These are phyloP conservation scores for Herpetospermum pedunculosum DNA, from an alignment of 306 rosid species.

Conservation along the genomic window DNA sequence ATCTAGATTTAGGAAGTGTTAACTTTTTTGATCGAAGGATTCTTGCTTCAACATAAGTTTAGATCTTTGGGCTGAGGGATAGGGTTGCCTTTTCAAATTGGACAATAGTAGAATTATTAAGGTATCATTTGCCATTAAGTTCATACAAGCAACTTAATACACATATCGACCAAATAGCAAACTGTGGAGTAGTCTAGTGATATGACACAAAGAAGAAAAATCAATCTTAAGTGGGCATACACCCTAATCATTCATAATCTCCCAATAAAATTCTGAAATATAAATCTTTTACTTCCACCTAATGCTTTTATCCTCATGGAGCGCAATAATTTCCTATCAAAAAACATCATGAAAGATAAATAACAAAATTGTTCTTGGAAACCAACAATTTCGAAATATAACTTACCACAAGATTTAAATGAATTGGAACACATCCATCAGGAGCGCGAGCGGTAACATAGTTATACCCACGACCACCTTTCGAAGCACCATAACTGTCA, in stretches of 20 bases:
- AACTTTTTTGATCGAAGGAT: too few species aligned
- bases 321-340: not conserved
- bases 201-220: not conserved
- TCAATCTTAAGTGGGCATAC: not conserved
- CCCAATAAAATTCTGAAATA: not conserved
- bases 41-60: too few species aligned
- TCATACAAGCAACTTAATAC: not conserved
- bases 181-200: not conserved
- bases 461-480: constrained; percentile 25
- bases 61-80: too few species aligned
- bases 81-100: too few species aligned
- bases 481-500: constrained; percentile 57
- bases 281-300: not conserved
- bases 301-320: not conserved
- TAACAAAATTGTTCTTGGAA: not conserved
- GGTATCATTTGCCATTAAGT: not conserved
- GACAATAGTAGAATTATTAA: too few species aligned
- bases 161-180: not conserved
- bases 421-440: constrained; percentile 63
- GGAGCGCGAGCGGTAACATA: constrained; percentile 54
- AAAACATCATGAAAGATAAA: not conserved
- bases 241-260: not conserved
- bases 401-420: constrained; percentile 85
- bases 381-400: not conserved
- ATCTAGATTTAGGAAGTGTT: too few species aligned